These are phyloP conservation scores for Penicillium janthinellum DNA, from an alignment of 2,329 filamentous ascomycete species.

Conservation along the genomic window DNA sequence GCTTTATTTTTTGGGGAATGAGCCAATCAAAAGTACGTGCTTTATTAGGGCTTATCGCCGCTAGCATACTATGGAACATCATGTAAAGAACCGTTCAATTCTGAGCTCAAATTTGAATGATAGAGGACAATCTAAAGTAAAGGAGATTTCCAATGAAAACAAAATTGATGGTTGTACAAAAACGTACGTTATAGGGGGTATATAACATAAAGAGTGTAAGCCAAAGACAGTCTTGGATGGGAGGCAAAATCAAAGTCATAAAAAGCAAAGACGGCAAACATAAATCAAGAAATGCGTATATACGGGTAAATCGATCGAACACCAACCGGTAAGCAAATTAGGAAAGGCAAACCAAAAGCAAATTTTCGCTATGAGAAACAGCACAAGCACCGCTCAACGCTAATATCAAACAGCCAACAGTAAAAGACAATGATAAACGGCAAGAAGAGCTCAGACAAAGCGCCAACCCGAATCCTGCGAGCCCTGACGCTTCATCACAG, in stretches of 20 bases:
- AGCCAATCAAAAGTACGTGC: no score
- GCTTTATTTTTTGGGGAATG: no score
- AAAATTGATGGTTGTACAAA: neutral
- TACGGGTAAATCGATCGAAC: neutral
- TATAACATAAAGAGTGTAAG: neutral
- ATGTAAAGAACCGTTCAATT: no score
- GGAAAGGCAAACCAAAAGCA: neutral
- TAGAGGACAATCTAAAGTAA: neutral
- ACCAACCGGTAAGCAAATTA: neutral
- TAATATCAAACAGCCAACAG: neutral
- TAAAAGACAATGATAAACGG: neutral
- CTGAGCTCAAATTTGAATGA: neutral
- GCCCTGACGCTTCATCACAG: slow-evolving; percentile 29
- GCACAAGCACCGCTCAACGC: neutral
- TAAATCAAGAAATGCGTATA: neutral
- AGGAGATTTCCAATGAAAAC: neutral
- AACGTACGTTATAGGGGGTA: neutral
- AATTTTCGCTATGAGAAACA: neutral
- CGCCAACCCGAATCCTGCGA: slow-evolving; percentile 39
- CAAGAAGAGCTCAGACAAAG: slow-evolving; percentile 36
- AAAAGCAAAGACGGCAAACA: neutral
- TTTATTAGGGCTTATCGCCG: no score
- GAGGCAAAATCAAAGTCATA: neutral
- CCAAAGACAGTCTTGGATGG: neutral
- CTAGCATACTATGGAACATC: no score